Evolutionary conservation across 129 eudicot species (phyloP), one percentile per base, ranked within the genome.

Genomic region (Pseudognaphalium luteoalbum): DNA sequence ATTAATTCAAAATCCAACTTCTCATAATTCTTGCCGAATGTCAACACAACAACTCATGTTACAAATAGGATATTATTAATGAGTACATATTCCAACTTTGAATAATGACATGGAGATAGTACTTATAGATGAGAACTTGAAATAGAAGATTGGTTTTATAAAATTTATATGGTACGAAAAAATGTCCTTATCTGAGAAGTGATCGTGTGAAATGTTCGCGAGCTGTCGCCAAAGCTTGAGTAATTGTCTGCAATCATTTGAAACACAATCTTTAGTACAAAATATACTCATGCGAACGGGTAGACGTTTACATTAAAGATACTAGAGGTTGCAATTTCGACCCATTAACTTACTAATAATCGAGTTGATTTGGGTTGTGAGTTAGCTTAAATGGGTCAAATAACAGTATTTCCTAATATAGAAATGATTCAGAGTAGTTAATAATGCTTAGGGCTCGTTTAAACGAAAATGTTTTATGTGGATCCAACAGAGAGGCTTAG

Each of bases 141-240:
- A 33, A 72, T 4, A 11, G 30, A 54, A 9, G 11, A 20, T n/a
- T 16, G 32, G 12, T 32, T 72, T 72, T 56, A 21, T 61, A 58
- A 59, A 72, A 30, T 22, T 35, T 33, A 15, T n/a, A 29, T 66
- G 71, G 30, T 12, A 2, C 28, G 10, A 30, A 51, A 14, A 19
- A 37, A 39, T 17, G 5, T 12, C 64, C 37, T 82, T 71, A 84
- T 75, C 86, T 82, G 67, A 84, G 87, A 81, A 89, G 89, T 47
- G 94, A 89, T 86, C 83, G 78, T 12, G 91, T 78, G 68, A 86
- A 65, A 58, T 86, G 89, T 41, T 86, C 87, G 37, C 91, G 87
- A 47, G 94, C 91, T 6, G 94, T 78, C 6, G 86, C 86, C 76
- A 89, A 80, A 19, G 95, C 91, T 78, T 89, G 95, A 76, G 84